Evolutionary conservation across 768 basidiomycete species (phyloP).

Genomic region (Lactarius vividus): DNA sequence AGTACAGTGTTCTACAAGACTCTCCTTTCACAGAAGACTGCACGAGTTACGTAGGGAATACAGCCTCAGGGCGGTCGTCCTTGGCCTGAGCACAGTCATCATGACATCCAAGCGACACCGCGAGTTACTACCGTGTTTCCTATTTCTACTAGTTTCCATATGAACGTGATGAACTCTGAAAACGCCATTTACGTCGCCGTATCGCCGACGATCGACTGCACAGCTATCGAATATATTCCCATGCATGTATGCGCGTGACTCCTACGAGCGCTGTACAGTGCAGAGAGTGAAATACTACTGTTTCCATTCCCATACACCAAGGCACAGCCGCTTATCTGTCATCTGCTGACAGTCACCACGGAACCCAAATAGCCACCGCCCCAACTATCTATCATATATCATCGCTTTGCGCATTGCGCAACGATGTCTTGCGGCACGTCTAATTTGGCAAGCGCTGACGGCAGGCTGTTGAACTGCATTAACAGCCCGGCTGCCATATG

Average conservation of each 20-base stretch:
- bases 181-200: not conserved
- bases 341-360: not conserved
- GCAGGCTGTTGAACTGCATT: slow-evolving; percentile 19
- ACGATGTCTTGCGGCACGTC: slow-evolving; percentile 19
- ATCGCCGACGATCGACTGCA: not conserved
- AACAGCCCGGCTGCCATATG: slow-evolving; percentile 24
- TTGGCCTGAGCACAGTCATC: no score
- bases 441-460: slow-evolving; percentile 9
- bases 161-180: no score
- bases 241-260: not conserved
- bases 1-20: no score
- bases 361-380: not conserved
- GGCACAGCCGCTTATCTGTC: not conserved
- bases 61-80: no score
- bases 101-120: no score
- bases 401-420: slow-evolving; percentile 6
- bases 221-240: not conserved
- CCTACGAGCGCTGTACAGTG: not conserved
- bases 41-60: no score
- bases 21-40: not conserved
- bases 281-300: not conserved
- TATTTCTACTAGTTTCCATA: no score
- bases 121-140: no score
- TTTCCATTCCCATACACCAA: not conserved
- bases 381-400: not conserved